phyloP scores from a whole-genome alignment of 2,329 filamentous ascomycete genomes.

The Chalara sp. region DNA sequence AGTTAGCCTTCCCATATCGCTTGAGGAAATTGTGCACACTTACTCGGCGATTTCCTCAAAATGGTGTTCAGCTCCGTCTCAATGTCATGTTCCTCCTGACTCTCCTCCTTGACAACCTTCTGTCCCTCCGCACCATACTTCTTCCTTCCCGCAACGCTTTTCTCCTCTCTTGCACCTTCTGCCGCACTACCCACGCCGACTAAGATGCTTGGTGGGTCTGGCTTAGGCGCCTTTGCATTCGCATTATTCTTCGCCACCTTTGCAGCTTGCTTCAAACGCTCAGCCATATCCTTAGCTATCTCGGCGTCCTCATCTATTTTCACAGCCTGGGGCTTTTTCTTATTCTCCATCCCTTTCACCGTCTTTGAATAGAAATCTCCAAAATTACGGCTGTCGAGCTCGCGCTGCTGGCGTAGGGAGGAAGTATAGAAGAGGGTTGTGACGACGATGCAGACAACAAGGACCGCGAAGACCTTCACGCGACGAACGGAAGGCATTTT shows the following conservation, averaged over 20 bases:
- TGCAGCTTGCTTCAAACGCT: slow-evolving; percentile 62
- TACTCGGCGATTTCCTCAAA: slow-evolving; percentile 78
- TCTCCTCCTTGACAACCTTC: slow-evolving; percentile 35
- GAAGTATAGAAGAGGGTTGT: slow-evolving; percentile 67
- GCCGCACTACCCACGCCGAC: slow-evolving; percentile 35
- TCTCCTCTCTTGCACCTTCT: slow-evolving; percentile 22
- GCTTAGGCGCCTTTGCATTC: slow-evolving; percentile 58
- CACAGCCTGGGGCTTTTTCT: background rate
- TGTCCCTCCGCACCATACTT: slow-evolving; percentile 30
- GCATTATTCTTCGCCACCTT: slow-evolving; percentile 61
- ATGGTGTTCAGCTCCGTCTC: slow-evolving; percentile 71
- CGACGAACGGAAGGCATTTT: slow-evolving; percentile 66
- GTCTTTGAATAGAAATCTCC: slow-evolving; percentile 57
- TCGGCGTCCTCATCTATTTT: slow-evolving; percentile 45
- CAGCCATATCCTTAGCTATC: slow-evolving; percentile 47
- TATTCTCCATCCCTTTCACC: slow-evolving; percentile 39
- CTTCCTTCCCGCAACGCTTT: slow-evolving; percentile 45
- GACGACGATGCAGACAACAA: slow-evolving; percentile 57
- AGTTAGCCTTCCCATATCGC: slow-evolving; percentile 1
- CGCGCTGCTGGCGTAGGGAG: slow-evolving; percentile 43
- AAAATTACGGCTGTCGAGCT: slow-evolving; percentile 35
- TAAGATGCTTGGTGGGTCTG: slow-evolving; percentile 50
- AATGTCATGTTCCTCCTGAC: slow-evolving; percentile 54
- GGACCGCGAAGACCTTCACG: slow-evolving; percentile 58
- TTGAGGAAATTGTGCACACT: slow-evolving; percentile 18